A percentile compares a stretch with the other conserved stretches of the same genome.
phyloP scores from a whole-genome alignment of 768 basidiomycete species.

The Chalciporus chontae region DNA sequence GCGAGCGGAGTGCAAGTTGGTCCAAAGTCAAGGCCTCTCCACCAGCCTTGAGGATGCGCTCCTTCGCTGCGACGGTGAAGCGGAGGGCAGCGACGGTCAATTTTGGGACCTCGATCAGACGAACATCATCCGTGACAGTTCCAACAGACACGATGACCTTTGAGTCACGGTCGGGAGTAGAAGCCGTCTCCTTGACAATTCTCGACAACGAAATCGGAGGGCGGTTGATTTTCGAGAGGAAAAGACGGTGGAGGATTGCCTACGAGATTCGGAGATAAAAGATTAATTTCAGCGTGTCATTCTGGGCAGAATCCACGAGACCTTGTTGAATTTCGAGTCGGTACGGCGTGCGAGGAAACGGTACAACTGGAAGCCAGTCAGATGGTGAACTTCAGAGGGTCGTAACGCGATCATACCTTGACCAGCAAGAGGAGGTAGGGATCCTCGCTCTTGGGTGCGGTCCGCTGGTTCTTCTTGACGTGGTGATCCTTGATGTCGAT shows the following conservation, averaged over 20 bases:
- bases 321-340: conserved; percentile 95
- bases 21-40: conserved; percentile 95
- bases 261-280: conserved; percentile 27
- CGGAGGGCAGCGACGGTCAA: conserved; percentile 90
- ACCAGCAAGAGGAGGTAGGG: conserved; percentile 97
- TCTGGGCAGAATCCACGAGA: conserved; percentile 25
- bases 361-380: conserved; percentile 67
- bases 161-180: conserved; percentile 59
- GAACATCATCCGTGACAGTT: conserved; percentile 94
- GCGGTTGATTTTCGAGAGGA: conserved; percentile 96
- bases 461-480: conserved; percentile 96
- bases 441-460: conserved; percentile 98
- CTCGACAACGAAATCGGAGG: conserved; percentile 94
- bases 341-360: conserved; percentile 98
- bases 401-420: conserved; percentile 58
- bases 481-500: conserved; percentile 96
- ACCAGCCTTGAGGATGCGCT: conserved; percentile 92
- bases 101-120: conserved; percentile 82
- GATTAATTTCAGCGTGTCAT: conserved; percentile 16
- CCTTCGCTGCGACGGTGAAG: conserved; percentile 90
- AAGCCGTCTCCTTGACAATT: conserved; percentile 78
- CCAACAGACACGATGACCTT: conserved; percentile 90
- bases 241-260: conserved; percentile 94
- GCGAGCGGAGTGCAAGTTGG: conserved; percentile 91
- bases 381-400: conserved; percentile 4